Evolutionary conservation across 805 yeast species (phyloP).

Genomic region (Kodamaea neixiangensis): DNA sequence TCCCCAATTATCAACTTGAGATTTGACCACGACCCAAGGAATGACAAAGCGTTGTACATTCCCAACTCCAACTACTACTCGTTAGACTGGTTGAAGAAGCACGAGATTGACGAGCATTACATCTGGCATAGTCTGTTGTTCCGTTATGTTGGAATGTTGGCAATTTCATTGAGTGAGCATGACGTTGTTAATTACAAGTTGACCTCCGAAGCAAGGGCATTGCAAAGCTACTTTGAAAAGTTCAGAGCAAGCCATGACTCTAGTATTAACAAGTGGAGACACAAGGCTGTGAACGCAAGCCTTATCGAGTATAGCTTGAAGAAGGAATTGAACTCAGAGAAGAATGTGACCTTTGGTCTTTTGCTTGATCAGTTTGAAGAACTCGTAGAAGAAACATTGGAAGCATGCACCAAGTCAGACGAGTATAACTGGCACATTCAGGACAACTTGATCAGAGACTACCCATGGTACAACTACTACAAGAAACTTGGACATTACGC

Average conservation of each 20-base stretch:
- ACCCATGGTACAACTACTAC: constrained; percentile 72
- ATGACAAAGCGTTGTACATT: constrained; percentile 29
- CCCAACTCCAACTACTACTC: constrained; percentile 40
- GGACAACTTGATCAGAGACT: constrained; percentile 57
- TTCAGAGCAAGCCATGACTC: constrained; percentile 13
- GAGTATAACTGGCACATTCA: constrained; percentile 45
- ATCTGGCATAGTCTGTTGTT: constrained; percentile 38
- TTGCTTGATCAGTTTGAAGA: neutral
- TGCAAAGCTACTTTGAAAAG: constrained; percentile 19
- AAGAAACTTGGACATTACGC: constrained; percentile 62
- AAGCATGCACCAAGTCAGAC: neutral
- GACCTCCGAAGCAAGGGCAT: constrained; percentile 20
- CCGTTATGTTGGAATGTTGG: constrained; percentile 37
- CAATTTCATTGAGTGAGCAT: constrained; percentile 39
- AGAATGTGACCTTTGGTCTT: neutral
- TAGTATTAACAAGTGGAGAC: neutral
- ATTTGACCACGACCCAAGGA: constrained; percentile 31
- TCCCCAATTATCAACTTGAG: constrained; percentile 36
- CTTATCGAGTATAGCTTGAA: neutral
- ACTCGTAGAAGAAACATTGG: neutral
- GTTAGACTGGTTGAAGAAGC: constrained; percentile 31
- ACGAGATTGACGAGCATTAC: constrained; percentile 28
- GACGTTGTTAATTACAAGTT: constrained; percentile 37
- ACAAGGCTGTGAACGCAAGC: neutral
- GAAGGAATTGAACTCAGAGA: neutral